Conservation (phyloP, 306 rosid species). For the Clitoria ternatea region DNA sequence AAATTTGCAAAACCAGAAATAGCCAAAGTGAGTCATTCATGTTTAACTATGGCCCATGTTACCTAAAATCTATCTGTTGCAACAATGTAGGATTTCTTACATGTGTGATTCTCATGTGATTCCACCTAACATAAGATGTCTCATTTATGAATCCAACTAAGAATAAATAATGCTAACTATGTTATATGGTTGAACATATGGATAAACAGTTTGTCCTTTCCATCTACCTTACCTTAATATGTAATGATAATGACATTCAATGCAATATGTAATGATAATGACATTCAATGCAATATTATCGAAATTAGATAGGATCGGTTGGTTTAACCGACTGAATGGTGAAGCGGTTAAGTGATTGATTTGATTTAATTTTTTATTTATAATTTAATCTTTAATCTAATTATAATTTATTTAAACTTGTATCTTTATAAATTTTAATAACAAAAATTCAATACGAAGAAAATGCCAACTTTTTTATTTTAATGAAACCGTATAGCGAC, state of each 20-base stretch:
- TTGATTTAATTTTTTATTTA: too few relatives aligned
- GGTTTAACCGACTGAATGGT: too few relatives aligned
- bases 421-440: too few relatives aligned
- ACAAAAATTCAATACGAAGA: too few relatives aligned
- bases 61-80: conserved; percentile 7
- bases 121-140: conserved; percentile 16
- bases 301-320: too few relatives aligned
- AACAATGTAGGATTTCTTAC: background rate
- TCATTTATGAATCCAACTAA: conserved; percentile 8
- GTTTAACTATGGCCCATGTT: conserved; percentile 23
- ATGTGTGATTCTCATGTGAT: background rate
- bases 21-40: conserved; percentile 12
- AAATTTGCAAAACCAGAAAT: conserved; percentile 36
- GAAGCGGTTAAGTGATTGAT: too few relatives aligned
- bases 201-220: background rate
- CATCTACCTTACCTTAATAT: background rate
- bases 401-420: too few relatives aligned
- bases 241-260: too few relatives aligned
- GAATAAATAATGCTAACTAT: background rate
- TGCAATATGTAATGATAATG: too few relatives aligned
- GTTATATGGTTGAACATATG: background rate
- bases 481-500: background rate
- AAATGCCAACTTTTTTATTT: background rate
- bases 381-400: too few relatives aligned
- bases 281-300: too few relatives aligned